Conservation (phyloP, 2,329 filamentous ascomycete genomes). For the Trichoderma endophyticum region DNA sequence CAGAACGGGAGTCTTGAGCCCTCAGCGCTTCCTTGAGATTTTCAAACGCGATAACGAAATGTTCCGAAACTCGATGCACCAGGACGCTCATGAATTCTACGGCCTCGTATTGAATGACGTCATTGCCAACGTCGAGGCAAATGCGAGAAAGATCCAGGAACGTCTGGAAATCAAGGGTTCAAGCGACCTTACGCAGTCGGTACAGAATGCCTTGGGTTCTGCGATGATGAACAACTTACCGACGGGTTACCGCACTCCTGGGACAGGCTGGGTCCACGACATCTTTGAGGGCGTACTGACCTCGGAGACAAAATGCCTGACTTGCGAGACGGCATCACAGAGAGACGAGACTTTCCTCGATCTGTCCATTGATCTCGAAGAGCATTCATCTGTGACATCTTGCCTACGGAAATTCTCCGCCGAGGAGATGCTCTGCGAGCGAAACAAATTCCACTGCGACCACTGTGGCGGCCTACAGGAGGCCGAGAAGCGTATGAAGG, state of each 20-base stretch:
- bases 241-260: slow-evolving; percentile 52
- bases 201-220: slow-evolving; percentile 39
- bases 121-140: slow-evolving; percentile 88
- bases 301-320: slow-evolving; percentile 93
- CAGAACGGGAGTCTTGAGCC: slow-evolving; percentile 85
- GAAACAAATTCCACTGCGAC: slow-evolving; percentile 98
- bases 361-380: slow-evolving; percentile 89
- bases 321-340: slow-evolving; percentile 92
- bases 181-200: slow-evolving; percentile 49
- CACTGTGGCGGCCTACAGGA: slow-evolving; percentile 95
- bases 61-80: slow-evolving; percentile 96
- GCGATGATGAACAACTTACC: slow-evolving; percentile 34
- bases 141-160: slow-evolving; percentile 63
- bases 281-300: slow-evolving; percentile 93
- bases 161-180: slow-evolving; percentile 41
- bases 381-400: slow-evolving; percentile 93
- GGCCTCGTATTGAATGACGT: slow-evolving; percentile 94
- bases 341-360: slow-evolving; percentile 95
- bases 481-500: slow-evolving; percentile 98
- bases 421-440: slow-evolving; percentile 96
- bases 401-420: slow-evolving; percentile 95
- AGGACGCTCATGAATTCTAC: slow-evolving; percentile 96
- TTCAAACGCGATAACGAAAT: slow-evolving; percentile 93
- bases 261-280: slow-evolving; percentile 89
- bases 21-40: slow-evolving; percentile 89